Base-by-base conservation (phyloP, 441 rosid genomes). In the Eutrema salsugineum region DNA sequence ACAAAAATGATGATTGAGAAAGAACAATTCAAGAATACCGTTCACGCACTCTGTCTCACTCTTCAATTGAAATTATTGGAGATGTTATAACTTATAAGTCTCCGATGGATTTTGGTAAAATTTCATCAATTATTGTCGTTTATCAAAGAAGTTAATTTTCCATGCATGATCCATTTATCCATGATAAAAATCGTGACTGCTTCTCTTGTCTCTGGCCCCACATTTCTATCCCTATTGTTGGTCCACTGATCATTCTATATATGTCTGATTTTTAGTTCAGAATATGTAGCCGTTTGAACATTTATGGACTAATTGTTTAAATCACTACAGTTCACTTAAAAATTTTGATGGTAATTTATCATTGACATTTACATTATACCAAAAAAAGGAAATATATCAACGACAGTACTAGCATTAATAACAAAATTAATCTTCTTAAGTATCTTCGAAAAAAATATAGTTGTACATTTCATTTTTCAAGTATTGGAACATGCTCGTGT, bases 41-140 rank as follows among this genome's bases (percentile, higher is more conserved):
- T 50, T 51, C 10, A 12, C 16, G 56, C 6, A 3, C 56, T 50
- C 56, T 50, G 11, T 24, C 32, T 48, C 49, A 16, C 5, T 46
- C 44, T 40, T 12, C 22, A 44, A 28, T 22, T 49, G 55, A 49
- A 12, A 24, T 38, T 17, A 27, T 17, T 49, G 60, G 50, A 40
- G 63, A 55, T 55, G 63, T 55, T 57, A 69, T 17, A 42, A 68
- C 55, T 55, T 46, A 69, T 12, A 42, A 68, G 56, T 49, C 27
- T 19, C 5, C 33, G 11, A 17, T n/a, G n/a, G n/a, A n/a, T 16
- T 24, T 70, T 36, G 66, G 27, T 1, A 27, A 70, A 17, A 67
- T 7, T 6, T 6, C 10, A 40, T 19, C 48, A 43, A 32, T 53
- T 44, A 22, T 58, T 58, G 66, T 68, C 39, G 58, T 35, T 69